These are phyloP conservation scores for Hypoxylon fragiforme DNA, from an alignment of 495 filamentous ascomycete genomes.

Conservation along the genomic window DNA sequence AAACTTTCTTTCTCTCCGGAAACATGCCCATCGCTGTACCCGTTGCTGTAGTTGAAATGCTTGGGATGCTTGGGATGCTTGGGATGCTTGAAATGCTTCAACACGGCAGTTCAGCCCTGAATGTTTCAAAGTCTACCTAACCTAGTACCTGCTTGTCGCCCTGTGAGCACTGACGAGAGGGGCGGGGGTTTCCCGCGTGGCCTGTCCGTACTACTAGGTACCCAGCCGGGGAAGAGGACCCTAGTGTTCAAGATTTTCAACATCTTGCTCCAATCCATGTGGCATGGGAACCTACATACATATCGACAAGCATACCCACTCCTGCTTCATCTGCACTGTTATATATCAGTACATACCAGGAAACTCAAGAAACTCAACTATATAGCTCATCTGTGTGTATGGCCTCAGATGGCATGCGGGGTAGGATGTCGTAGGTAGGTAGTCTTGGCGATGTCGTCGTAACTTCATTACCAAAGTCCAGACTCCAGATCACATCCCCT, in stretches of 20 bases:
- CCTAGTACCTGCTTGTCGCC: too few species aligned
- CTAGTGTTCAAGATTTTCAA: constrained; percentile 10
- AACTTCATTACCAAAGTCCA: constrained; percentile 16
- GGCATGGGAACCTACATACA: too few species aligned
- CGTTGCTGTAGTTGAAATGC: too few species aligned
- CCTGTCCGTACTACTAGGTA: too few species aligned
- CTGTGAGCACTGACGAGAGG: background rate
- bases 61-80: too few species aligned
- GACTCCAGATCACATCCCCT: constrained; percentile 9
- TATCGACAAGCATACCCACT: background rate
- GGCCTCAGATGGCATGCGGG: constrained; percentile 19
- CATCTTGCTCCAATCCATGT: background rate
- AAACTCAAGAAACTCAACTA: constrained; percentile 12
- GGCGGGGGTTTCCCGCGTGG: constrained; percentile 23
- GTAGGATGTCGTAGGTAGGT: constrained; percentile 12
- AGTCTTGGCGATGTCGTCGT: constrained; percentile 22
- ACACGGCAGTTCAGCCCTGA: background rate
- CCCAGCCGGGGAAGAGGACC: background rate
- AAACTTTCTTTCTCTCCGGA: background rate
- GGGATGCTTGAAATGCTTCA: too few species aligned
- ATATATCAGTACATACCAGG: background rate
- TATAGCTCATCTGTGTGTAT: background rate
- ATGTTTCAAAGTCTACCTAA: too few species aligned
- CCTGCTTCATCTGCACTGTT: constrained; percentile 2
- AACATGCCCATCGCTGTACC: constrained; percentile 8